Base-by-base conservation (phyloP, 306 rosid species). In the Medicago lupulina region DNA sequence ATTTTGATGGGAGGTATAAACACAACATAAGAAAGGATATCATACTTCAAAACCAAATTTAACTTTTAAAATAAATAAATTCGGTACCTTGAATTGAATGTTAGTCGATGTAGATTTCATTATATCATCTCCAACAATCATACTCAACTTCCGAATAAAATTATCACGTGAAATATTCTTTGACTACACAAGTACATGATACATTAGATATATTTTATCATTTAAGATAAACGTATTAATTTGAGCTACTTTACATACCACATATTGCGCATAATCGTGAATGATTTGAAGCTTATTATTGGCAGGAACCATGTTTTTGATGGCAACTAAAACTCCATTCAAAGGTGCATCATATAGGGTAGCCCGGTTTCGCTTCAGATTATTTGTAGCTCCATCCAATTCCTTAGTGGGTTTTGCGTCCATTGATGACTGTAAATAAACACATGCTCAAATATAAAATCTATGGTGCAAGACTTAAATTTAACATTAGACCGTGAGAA, bases 91-190 rank as follows among this genome's bases (percentile, higher is more conserved):
- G 83, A 70, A 57, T 18, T 83, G 90, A 81, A 90, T 93, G 76
- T 62, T 79, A 2, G 85, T 71, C 76, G 92, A 79, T 16, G 96
- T 83, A 68, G 88, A 64, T 87, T 88, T 85, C 90, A 94, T 66
- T 43, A 94, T 78, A 73, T 69, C 31, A 81, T 94, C 98, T 81
- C 98, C 98, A 78, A 87, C 96, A 55, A 79, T 81, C 71, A 82
- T 70, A 81, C 97, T 90, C 90, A 94, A 71, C 85, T 76, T 84
- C 82, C n/a, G n/a, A n/a, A n/a, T n/a, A n/a, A n/a, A n/a, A n/a
- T n/a, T n/a, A n/a, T n/a, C n/a, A n/a, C n/a, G n/a, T n/a, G n/a
- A n/a, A n/a, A n/a, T n/a, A n/a, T n/a, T n/a, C n/a, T n/a, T n/a
- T n/a, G n/a, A n/a, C n/a, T n/a, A n/a, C n/a, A n/a, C n/a, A 94